Conservation (phyloP, 2,329 filamentous ascomycete species). For the Sarocladiaceae sp. region DNA sequence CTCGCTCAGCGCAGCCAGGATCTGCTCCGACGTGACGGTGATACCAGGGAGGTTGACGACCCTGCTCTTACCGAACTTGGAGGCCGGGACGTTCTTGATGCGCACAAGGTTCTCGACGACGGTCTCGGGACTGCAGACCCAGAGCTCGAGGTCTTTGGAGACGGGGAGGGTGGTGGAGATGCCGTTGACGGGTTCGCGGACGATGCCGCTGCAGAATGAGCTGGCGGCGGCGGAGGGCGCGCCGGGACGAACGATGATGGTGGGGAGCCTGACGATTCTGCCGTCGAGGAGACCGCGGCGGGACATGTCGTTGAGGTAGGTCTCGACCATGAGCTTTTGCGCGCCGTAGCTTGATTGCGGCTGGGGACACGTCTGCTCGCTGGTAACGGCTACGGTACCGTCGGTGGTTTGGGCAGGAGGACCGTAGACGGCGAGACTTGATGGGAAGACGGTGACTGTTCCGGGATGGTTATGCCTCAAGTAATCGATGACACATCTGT, state of each 20-base stretch:
- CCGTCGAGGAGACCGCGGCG: constrained; percentile 51
- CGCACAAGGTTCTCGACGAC: constrained; percentile 43
- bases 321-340: constrained; percentile 51
- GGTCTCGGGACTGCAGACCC: constrained; percentile 46
- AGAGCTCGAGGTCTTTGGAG: constrained; percentile 37
- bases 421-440: constrained; percentile 55
- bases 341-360: constrained; percentile 52
- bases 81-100: constrained; percentile 32
- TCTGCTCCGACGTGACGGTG: constrained; percentile 45
- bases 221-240: constrained; percentile 52
- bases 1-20: constrained; percentile 42
- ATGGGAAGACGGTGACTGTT: constrained; percentile 50
- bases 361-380: constrained; percentile 36
- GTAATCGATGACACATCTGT: constrained; percentile 44
- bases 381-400: constrained; percentile 35
- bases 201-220: constrained; percentile 55
- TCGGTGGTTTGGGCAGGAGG: constrained; percentile 29
- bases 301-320: constrained; percentile 19
- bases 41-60: constrained; percentile 47
- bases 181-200: constrained; percentile 47
- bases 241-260: constrained; percentile 52
- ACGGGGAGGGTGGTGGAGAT: constrained; percentile 40
- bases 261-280: constrained; percentile 49
- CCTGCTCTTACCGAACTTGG: constrained; percentile 31
- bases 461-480: constrained; percentile 39